Base-by-base conservation (phyloP, 2,329 filamentous ascomycete genomes). In the Fusarium sp. region DNA sequence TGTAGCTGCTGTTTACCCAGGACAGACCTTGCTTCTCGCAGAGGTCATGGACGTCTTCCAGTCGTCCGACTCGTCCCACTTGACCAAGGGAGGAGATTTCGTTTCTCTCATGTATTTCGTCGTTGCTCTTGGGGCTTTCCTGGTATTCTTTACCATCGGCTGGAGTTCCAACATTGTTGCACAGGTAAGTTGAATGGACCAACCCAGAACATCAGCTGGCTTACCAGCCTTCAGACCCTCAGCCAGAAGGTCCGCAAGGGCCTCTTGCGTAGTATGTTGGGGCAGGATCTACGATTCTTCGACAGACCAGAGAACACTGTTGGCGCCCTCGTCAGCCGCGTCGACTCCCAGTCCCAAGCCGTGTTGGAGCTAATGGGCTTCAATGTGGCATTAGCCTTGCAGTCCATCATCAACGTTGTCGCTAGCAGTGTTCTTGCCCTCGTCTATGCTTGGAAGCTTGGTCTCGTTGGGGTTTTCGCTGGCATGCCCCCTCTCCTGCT, bases 41-140 rank as follows among this genome's bases (percentile, higher is more conserved):
- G 77, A 77, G 37, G 74, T 82, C 20, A 79, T 82, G 49, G 76
- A 81, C 7, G 80, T 83, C 3, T 67, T 78, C 4, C 60, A 67
- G 6, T 61, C 6, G 41, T 54, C 30, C 22, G 72, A 75, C 2
- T 55, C 6, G 41, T 54, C 30, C 22, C 72, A 75, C 2, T 55
- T 76, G 1, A 75, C 72, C 13, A 79, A 74, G 3, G 71, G 73
- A 1, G 86, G 84, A 6, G 82, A 88, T 71, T 87, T 87, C 67
- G 86, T 81, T 74, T 81, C 85, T 0, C 76, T 83, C 22, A 87
- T 88, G 85, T 88, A 87, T 60, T 82, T 86, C 32, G 78, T 86
- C 3, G 69, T 86, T 42, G 83, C 84, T 5, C 74, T 79, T 5
- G 83, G 79, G 5, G 78, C 79, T 13, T 76, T 84, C 1, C 40